These are phyloP conservation scores for Ophiobolus disseminans DNA, from an alignment of 2,329 filamentous ascomycete species.

Conservation along the genomic window DNA sequence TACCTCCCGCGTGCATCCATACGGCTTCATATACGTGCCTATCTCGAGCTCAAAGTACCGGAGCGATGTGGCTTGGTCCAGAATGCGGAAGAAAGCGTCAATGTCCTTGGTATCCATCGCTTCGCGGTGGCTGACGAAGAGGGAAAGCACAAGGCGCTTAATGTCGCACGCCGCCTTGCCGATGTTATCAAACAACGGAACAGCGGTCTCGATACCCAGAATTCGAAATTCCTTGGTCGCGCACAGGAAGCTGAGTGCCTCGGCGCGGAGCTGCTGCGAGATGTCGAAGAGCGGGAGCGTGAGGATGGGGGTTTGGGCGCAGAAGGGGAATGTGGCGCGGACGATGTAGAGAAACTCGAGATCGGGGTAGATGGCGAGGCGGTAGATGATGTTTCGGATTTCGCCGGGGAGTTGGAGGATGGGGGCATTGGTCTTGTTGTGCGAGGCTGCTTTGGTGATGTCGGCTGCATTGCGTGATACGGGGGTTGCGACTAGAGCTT, in stretches of 20 bases:
- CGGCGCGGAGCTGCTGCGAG: constrained; percentile 26
- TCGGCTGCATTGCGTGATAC: no score
- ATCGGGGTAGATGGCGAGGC: constrained; percentile 15
- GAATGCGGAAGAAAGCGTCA: not conserved
- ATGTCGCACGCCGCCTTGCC: constrained; percentile 4
- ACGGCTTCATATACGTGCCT: not conserved
- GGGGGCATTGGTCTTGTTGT: not conserved
- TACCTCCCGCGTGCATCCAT: not conserved
- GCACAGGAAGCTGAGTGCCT: constrained; percentile 28
- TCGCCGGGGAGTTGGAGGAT: constrained; percentile 32
- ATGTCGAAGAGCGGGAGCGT: constrained; percentile 25
- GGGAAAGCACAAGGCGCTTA: no score
- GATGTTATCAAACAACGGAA: constrained; percentile 14
- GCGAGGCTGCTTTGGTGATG: no score
- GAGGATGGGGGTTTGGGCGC: constrained; percentile 17
- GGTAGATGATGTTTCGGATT: constrained; percentile 31
- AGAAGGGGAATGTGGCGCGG: constrained; percentile 8
- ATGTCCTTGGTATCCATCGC: not conserved
- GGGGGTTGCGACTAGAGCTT: no score
- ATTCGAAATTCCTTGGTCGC: constrained; percentile 19
- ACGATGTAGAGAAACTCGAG: constrained; percentile 7
- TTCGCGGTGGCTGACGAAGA: not conserved
- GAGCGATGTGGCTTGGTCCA: not conserved
- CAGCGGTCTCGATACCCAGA: constrained; percentile 7
- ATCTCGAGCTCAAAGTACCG: not conserved